Conservation (phyloP, 768 basidiomycete genomes). For the Mycena leptocephala region DNA sequence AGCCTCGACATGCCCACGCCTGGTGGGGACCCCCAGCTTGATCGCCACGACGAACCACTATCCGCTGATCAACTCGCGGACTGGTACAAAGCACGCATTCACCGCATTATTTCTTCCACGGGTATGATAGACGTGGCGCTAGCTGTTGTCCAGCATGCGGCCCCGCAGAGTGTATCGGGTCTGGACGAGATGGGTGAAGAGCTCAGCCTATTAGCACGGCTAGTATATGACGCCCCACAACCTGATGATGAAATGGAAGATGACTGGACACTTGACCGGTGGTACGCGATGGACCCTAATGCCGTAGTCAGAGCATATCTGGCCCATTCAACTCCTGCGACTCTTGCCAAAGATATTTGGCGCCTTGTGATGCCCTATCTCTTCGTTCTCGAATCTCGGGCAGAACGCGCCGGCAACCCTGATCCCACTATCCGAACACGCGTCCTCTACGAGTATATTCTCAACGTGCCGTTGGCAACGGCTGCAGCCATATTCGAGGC, state of each 20-base stretch:
- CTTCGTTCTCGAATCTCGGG: slow-evolving; percentile 90
- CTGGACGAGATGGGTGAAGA: slow-evolving; percentile 95
- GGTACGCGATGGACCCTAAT: slow-evolving; percentile 78
- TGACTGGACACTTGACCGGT: slow-evolving; percentile 86
- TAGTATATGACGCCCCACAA: slow-evolving; percentile 87
- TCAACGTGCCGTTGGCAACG: slow-evolving; percentile 77
- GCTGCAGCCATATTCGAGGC: slow-evolving; percentile 88
- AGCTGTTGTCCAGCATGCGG: slow-evolving; percentile 87
- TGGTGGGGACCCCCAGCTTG: slow-evolving; percentile 4
- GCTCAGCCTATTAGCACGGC: slow-evolving; percentile 85
- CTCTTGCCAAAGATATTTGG: slow-evolving; percentile 78
- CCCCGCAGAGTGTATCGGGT: slow-evolving; percentile 81
- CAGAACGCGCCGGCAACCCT: slow-evolving; percentile 84
- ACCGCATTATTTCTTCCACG: slow-evolving; percentile 71
- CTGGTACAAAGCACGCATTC: slow-evolving; percentile 86
- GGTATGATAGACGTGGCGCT: slow-evolving; percentile 89
- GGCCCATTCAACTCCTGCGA: slow-evolving; percentile 75
- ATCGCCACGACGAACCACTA: slow-evolving; percentile 32
- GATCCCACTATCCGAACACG: slow-evolving; percentile 78
- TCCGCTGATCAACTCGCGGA: slow-evolving; percentile 65
- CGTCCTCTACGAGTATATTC: slow-evolving; percentile 80
- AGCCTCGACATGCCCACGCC: slow-evolving; percentile 11
- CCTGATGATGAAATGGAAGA: slow-evolving; percentile 57
- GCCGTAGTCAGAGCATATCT: slow-evolving; percentile 86
- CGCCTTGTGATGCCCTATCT: slow-evolving; percentile 93